Percentiles rank a stretch among this genome's conserved stretches.
Conservation (phyloP, 805 yeast species). For the Nakazawaea populi region DNA sequence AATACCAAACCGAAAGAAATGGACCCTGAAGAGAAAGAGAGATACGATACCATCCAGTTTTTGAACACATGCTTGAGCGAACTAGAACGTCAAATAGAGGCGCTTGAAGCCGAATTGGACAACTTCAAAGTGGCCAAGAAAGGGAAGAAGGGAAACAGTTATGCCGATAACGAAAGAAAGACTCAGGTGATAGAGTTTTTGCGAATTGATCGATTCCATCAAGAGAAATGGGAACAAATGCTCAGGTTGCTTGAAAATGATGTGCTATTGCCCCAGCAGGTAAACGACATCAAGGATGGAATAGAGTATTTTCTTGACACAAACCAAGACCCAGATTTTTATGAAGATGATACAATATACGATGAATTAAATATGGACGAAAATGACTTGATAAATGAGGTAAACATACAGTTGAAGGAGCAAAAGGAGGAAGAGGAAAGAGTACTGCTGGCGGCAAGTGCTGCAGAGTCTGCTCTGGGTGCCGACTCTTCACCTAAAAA, state of each 20-base stretch:
- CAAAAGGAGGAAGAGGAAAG: slow-evolving; percentile 14
- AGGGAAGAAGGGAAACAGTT: slow-evolving; percentile 40
- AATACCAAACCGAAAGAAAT: slow-evolving; percentile 38
- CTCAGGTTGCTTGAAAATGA: slow-evolving; percentile 76
- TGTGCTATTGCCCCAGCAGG: slow-evolving; percentile 68
- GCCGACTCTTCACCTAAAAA: no score
- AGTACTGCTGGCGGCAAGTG: slow-evolving; percentile 2
- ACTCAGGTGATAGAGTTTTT: slow-evolving; percentile 55
- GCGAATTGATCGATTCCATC: slow-evolving; percentile 77
- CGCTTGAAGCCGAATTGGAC: slow-evolving; percentile 67
- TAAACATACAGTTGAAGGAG: slow-evolving; percentile 8
- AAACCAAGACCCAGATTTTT: slow-evolving; percentile 87
- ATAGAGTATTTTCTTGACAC: slow-evolving; percentile 90
- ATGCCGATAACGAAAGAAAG: slow-evolving; percentile 47
- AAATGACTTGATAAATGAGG: slow-evolving; percentile 22
- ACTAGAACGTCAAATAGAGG: slow-evolving; percentile 74
- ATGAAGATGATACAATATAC: slow-evolving; percentile 89
- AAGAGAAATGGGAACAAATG: slow-evolving; percentile 69
- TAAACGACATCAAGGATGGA: slow-evolving; percentile 79
- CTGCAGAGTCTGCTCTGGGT: background rate
- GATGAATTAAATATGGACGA: slow-evolving; percentile 76
- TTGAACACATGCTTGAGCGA: slow-evolving; percentile 70
- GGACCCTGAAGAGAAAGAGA: slow-evolving; percentile 79
- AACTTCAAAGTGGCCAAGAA: slow-evolving; percentile 42
- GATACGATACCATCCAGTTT: slow-evolving; percentile 66